Percentiles rank a stretch among this genome's conserved stretches.
phyloP scores from a whole-genome alignment of 805 yeast species.

The Sugiyamaella valdiviana region DNA sequence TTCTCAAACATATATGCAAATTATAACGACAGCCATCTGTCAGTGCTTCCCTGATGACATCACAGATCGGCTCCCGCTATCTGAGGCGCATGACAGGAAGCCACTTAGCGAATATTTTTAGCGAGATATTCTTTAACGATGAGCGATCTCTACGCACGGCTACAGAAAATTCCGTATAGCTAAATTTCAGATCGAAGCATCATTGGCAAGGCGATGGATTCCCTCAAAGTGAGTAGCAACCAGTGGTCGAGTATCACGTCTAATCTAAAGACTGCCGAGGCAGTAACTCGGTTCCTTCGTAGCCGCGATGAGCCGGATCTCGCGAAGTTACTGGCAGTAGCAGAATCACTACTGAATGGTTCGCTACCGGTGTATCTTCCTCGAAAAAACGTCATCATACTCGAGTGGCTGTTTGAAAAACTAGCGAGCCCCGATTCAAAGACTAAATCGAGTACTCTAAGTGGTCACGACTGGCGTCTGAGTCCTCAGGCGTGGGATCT shows the following conservation, averaged over 20 bases:
- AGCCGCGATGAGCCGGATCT: slow-evolving; percentile 18
- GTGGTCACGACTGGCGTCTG: slow-evolving; percentile 7
- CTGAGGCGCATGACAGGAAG: too few relatives aligned
- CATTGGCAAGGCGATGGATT: too few relatives aligned
- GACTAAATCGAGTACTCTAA: slow-evolving; percentile 17
- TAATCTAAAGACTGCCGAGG: slow-evolving; percentile 19
- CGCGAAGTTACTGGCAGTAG: slow-evolving; percentile 20
- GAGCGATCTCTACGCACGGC: too few relatives aligned
- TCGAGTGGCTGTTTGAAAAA: slow-evolving; percentile 32
- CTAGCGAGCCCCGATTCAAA: slow-evolving; percentile 12
- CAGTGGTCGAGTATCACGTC: background rate
- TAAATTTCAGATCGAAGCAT: too few relatives aligned
- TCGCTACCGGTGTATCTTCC: slow-evolving; percentile 26
- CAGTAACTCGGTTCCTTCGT: slow-evolving; percentile 30
- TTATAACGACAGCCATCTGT: too few relatives aligned
- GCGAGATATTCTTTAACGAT: too few relatives aligned
- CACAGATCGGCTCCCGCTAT: too few relatives aligned
- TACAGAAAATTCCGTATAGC: too few relatives aligned
- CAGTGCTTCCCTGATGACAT: too few relatives aligned
- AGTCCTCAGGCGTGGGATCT: background rate
- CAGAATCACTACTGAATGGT: slow-evolving; percentile 18
- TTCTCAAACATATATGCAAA: too few relatives aligned
- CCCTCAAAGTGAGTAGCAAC: background rate
- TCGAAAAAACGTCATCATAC: slow-evolving; percentile 26
- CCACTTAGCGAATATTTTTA: too few relatives aligned